Base-by-base conservation (phyloP, 2,329 filamentous ascomycete genomes). In the Beauveria australis region DNA sequence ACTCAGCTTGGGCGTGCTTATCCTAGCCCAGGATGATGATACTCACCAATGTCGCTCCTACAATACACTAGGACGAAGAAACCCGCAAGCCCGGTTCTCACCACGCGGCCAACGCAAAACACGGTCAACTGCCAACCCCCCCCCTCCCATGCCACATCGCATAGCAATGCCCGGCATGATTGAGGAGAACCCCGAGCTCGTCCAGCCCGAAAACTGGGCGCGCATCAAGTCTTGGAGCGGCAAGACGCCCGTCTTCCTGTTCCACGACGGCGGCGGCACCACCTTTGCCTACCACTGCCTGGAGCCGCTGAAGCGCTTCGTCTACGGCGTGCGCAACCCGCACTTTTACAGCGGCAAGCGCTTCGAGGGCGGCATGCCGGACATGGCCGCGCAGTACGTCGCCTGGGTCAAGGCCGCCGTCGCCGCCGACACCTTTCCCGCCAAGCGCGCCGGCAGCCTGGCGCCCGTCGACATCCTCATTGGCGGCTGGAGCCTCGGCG, bases 201-300 rank as follows among this genome's bases (percentile, higher is more conserved):
- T 75, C 56, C 73, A 75, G 66, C 65, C 69, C 18, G 71, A 71
- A 52, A 68, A 70, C 64, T 72, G 69, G 71, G 59, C 63, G 22
- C 64, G 65, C 5, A 66, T 67, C 1, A 61, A 63, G 44, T 57
- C 51, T 37, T 44, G 62, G 10, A 63, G 66, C 14, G 63, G 63
- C 37, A 63, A 67, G 26, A 73, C 74, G n/a, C 82, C 83, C 2
- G 72, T 84, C 52, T 72, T 86, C 61, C 75, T 86, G 48, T 73
- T 85, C 44, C 83, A 86, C 70, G 83, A 86, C 63, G 83, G 83
- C 64, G 82, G 83, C 64, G 83, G 83, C 67, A 86, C 83, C 2
- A 79, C 78, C 2, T 84, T 82, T 66, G 77, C 76, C 64, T 86
- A 86, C 68, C 77, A 82, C 69, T 80, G 78, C 63, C 74, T 86